These are phyloP conservation scores for Oryza longistaminata DNA, from an alignment of 176 grass and related monocot genomes.

Conservation along the genomic window DNA sequence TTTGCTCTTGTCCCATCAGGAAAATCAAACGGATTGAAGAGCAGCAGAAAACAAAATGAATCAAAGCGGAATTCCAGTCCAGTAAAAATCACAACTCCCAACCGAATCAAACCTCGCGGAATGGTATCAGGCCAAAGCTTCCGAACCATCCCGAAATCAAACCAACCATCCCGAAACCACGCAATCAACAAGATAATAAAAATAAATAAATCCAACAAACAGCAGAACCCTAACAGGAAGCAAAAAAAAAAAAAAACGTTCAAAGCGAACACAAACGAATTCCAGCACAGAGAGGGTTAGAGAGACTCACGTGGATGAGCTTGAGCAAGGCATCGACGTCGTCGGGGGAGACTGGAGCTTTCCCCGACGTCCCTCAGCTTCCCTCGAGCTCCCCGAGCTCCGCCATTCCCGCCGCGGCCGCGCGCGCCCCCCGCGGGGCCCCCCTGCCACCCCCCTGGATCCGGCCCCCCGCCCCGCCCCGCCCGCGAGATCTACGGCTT, in stretches of 20 bases:
- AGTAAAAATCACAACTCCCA: neutral
- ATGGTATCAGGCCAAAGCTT: neutral
- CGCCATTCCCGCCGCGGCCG: conserved; percentile 29
- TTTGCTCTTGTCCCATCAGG: neutral
- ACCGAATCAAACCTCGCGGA: neutral
- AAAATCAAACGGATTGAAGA: neutral
- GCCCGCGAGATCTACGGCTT: conserved; percentile 39
- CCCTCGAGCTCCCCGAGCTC: conserved; percentile 26
- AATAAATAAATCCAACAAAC: neutral
- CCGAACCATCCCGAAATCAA: neutral
- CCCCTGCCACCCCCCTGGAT: conserved; percentile 13
- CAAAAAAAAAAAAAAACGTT: neutral
- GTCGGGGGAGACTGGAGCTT: conserved; percentile 47
- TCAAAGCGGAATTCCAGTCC: neutral
- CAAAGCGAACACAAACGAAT: neutral
- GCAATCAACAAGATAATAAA: neutral
- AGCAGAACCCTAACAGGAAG: neutral
- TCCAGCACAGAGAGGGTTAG: neutral
- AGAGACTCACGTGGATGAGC: conserved; percentile 56
- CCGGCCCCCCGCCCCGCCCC: neutral
- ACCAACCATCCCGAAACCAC: conserved; percentile 1
- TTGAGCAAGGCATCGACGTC: conserved; percentile 46
- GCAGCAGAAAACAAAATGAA: neutral
- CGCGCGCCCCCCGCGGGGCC: neutral
- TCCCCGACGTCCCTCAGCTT: conserved; percentile 49